Evolutionary conservation across 2,329 filamentous ascomycete species (phyloP), one percentile per base, ranked within the genome.

Genomic region (Elsinoe ampelina): DNA sequence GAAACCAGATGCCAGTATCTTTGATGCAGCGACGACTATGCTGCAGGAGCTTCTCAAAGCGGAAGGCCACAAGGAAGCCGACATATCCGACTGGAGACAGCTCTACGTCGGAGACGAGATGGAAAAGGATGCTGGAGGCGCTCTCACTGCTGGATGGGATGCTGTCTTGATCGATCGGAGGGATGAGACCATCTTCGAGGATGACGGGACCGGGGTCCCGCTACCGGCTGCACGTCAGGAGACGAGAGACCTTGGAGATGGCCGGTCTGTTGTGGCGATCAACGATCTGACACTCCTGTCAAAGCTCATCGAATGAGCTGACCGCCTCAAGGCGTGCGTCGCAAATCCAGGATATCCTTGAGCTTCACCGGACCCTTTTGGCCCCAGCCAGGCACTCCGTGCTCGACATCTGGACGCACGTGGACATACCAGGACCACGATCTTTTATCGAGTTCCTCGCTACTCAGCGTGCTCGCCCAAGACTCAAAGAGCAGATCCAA

Each of bases 371-470:
- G 73, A 1, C 86, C 88, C 69, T 92, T 93, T 11, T 85, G 86
- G 26, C 89, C 89, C 89, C 89, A 95, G 1, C 90, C 89, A 17
- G 82, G 80, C 48, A 81, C 80, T 0, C 89, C 90, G 57, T 77
- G 72, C 58, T 87, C 83, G 2, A 95, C 86, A 17, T 88, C 84
- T 0, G 89, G 89, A 60, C 90, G 76, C 17, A 91, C 82, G 19
- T 80, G 78, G 1, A 86, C 75, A 70, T 95, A 95, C 89, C 89
- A 95, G 10, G 74, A 74, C 87, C 89, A 95, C 15, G 88, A 87
- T 58, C 83, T 80, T 60, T 78, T 77, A 66, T 95, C 87, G 54
- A 95, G 73, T 64, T 95, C 87, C 13, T 79, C 75, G 3, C 73
- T 71, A 22, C 71, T 76, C 34, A 95, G 68, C 30, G 81, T 77